Conservation (phyloP, 768 basidiomycete species). For the Sporobolomyces pararoseus region DNA sequence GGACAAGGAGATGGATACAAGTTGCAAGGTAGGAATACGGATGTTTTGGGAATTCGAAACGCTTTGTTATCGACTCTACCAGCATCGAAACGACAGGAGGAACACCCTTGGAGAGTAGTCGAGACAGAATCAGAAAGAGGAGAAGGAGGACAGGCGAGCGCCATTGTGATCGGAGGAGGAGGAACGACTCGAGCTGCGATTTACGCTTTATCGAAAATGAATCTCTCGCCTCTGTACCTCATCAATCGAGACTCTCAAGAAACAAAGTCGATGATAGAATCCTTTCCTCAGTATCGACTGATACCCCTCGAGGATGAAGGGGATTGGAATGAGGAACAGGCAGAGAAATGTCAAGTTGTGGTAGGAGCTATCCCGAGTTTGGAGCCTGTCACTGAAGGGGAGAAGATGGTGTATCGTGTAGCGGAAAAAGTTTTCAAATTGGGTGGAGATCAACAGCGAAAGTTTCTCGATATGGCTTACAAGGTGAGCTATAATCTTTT, state of each 20-base stretch:
- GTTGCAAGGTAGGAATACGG: too few species aligned
- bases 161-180: slow-evolving; percentile 41
- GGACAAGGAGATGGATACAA: slow-evolving; percentile 34
- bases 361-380: slow-evolving; percentile 38
- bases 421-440: slow-evolving; percentile 21
- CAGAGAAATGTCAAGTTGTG: slow-evolving; percentile 1
- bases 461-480: slow-evolving; percentile 37
- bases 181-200: slow-evolving; percentile 44
- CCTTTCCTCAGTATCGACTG: slow-evolving; percentile 27
- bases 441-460: neutral
- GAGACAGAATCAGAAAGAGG: too few species aligned
- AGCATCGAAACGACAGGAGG: neutral
- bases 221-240: slow-evolving; percentile 38
- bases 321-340: slow-evolving; percentile 12
- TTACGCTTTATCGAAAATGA: slow-evolving; percentile 36
- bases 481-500: too few species aligned
- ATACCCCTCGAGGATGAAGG: slow-evolving; percentile 19
- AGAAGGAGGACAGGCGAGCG: slow-evolving; percentile 6
- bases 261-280: slow-evolving; percentile 19
- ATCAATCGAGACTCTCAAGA: slow-evolving; percentile 41
- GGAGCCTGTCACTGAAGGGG: slow-evolving; percentile 28
- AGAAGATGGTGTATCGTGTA: slow-evolving; percentile 33
- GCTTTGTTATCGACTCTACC: slow-evolving; percentile 17
- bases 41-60: slow-evolving; percentile 32
- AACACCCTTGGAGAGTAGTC: too few species aligned